Evolutionary conservation across 2,329 filamentous ascomycete species (phyloP), one percentile per base, ranked within the genome.

Genomic region (Alternaria brassicae): DNA sequence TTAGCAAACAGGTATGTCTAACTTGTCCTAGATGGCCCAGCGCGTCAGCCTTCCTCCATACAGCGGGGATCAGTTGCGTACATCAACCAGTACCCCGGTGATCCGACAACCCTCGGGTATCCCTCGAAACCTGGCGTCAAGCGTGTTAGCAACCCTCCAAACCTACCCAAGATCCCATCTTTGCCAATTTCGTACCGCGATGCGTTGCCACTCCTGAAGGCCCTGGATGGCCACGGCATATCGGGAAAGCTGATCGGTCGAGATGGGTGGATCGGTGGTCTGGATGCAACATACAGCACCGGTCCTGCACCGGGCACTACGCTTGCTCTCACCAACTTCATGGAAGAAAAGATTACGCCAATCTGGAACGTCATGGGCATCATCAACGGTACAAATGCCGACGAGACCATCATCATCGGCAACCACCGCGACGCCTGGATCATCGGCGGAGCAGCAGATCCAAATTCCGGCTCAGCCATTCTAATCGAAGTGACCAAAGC

Each of bases 181-280:
- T 81, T 96, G 6, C 93, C 93, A 1, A 91, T 97, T 30, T 96
- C 93, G 0, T 96, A 93, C 74, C 78, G 81, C 5, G 92, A 96
- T 65, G 92, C 90, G 1, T 77, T 96, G 17, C 93, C 92, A 0
- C 85, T 97, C 30, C 83, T 97, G 21, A 89, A 89, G 70, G 89
- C 92, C 1, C 81, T 97, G 47, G 94, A 97, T 69, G 92, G 92
- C 4, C 85, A 92, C 71, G 93, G 93, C 0, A 89, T 89, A 6
- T 84, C 86, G 19, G 77, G 75, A 15, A 62, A 52, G 6, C 64
- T 72, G 17, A 74, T 80, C 40, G 78, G 79, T 51, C 72, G 77
- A 5, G 78, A 75, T 6, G 68, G 69, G 3, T 78, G 76, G 76
- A 66, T 72, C 7, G 76, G 76, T 12, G 74, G 67, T 10, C 70